Evolutionary conservation across 2,329 filamentous ascomycete genomes (phyloP), one percentile per base, ranked within the genome.

Genomic region (Cercospora sp.): DNA sequence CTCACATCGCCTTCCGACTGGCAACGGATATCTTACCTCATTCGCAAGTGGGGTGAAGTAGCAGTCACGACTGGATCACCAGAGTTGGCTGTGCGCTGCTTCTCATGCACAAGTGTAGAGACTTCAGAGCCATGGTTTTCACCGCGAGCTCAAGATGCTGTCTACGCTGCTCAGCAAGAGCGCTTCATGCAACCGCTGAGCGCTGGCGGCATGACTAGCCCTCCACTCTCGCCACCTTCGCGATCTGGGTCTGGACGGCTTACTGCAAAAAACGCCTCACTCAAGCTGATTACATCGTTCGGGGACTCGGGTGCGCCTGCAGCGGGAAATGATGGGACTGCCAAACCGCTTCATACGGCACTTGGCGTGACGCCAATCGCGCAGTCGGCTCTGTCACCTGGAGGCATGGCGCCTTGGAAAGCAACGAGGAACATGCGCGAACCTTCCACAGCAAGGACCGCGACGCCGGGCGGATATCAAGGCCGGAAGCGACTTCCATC

Each of bases 41-140:
- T 97, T 70, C 89, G 92, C 73, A 94, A 95, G 83, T 99, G 95
- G 95, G 95, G 95, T 67, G 94, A 97, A 75, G 90, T 91, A 82
- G 92, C 94, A 42, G 90, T 97, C 12, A 90, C 91, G 70, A 90
- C 95, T 74, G 91, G 91, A 16, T 91, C 97, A 75, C 91, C 95
- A 72, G 92, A 96, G 74, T 84, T 99, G 57, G 95, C 95, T 18
- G 95, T 97, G 60, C 86, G 94, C 75, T 98, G 90, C 80, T 97
- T 97, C 78, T 93, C 94, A 60, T 97, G 94, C 78, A 95, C 93
- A 18, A 93, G 91, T 26, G 85, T 90, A 20, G 93, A 97, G 77
- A 91, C 92, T 0, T 89, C 90, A 0, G 93, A 95, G 77, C 90
- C 92, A 1, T 97, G 93, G 94, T 87, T 90, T 20, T 96, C 94